phyloP scores from a whole-genome alignment of 805 yeast genomes.

The Saccharomycopsis schoenii region DNA sequence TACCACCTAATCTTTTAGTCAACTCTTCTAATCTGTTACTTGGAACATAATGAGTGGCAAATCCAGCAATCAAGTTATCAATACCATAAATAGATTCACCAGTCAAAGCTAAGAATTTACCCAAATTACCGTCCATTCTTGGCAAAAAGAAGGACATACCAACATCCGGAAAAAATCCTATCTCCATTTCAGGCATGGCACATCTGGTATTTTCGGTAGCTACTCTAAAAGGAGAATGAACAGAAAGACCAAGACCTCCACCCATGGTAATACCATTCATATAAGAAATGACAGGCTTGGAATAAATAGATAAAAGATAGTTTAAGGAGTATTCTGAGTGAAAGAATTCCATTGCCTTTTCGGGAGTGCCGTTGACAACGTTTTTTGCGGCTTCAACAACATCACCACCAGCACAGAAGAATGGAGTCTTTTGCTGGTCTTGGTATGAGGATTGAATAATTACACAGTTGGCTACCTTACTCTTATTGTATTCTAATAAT shows the following conservation, averaged over 20 bases:
- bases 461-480: conserved; percentile 42
- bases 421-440: conserved; percentile 32
- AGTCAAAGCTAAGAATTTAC: conserved; percentile 78
- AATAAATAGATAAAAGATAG: conserved; percentile 66
- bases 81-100: conserved; percentile 69
- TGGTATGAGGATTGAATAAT: conserved; percentile 52
- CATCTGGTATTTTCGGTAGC: conserved; percentile 86
- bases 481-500: conserved; percentile 64
- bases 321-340: conserved; percentile 73
- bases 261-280: conserved; percentile 96
- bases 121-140: conserved; percentile 69
- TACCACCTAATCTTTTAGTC: conserved; percentile 52
- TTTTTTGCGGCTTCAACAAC: conserved; percentile 68
- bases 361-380: conserved; percentile 38
- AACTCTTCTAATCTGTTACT: conserved; percentile 53
- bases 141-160: conserved; percentile 89
- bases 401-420: conserved; percentile 93
- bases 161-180: conserved; percentile 94
- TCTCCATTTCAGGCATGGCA: conserved; percentile 98
- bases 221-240: conserved; percentile 85
- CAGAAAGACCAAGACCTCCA: conserved; percentile 89
- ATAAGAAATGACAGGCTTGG: conserved; percentile 74
- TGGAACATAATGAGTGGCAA: conserved; percentile 85
- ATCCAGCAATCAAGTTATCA: conserved; percentile 76
- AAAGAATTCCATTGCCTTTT: conserved; percentile 56